These are phyloP conservation scores for Dactylellina haptotyla DNA, from an alignment of 2,329 filamentous ascomycete genomes.

Conservation along the genomic window DNA sequence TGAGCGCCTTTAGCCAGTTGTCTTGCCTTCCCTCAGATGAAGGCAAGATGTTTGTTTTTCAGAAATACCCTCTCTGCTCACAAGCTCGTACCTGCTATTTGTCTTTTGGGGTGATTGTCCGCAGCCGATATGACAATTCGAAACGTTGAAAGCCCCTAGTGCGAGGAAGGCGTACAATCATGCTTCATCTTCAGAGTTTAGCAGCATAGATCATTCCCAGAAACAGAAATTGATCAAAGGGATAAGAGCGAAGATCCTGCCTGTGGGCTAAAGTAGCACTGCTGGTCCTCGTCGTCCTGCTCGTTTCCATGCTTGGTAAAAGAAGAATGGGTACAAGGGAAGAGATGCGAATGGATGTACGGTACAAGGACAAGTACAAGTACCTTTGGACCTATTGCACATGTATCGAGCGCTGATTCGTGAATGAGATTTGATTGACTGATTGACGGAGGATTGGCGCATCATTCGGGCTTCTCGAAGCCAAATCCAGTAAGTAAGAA, in stretches of 20 bases:
- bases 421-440: constrained; percentile 49
- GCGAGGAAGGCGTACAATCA: constrained; percentile 35
- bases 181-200: constrained; percentile 28
- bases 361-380: constrained; percentile 7
- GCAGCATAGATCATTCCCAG: constrained; percentile 44
- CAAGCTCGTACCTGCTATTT: too few species aligned
- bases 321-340: too few species aligned
- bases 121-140: constrained; percentile 49
- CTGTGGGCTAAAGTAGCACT: constrained; percentile 4
- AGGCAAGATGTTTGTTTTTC: too few species aligned
- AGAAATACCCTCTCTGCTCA: too few species aligned
- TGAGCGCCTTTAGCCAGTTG: too few species aligned
- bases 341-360: not conserved
- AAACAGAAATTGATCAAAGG: constrained; percentile 52
- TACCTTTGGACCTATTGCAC: constrained; percentile 31
- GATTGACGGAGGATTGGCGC: constrained; percentile 53
- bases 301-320: too few species aligned
- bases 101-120: constrained; percentile 11
- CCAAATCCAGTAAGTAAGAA: constrained; percentile 50
- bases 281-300: not conserved
- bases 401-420: constrained; percentile 32
- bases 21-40: too few species aligned
- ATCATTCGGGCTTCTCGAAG: constrained; percentile 51
- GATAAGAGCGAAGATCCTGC: constrained; percentile 46
- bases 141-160: constrained; percentile 48